Conservation (phyloP, 306 rosid genomes). For the Sicyos baderoa region DNA sequence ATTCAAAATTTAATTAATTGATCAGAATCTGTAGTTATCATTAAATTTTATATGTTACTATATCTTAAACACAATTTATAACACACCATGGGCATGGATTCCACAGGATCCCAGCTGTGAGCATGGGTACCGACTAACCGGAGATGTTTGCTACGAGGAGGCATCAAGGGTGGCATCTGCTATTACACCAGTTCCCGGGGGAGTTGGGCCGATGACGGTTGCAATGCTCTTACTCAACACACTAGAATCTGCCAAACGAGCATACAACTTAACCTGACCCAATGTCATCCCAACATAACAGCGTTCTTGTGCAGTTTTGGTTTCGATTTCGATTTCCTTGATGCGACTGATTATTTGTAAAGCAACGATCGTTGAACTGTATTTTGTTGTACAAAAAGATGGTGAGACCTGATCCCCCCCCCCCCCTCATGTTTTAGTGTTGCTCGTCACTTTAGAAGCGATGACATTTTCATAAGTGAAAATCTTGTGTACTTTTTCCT, state of each 20-base stretch:
- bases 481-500: too few relatives aligned
- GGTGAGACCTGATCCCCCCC: too few relatives aligned
- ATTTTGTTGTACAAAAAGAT: not conserved
- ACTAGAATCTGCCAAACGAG: conserved; percentile 60
- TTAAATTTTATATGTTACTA: too few relatives aligned
- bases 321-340: not conserved
- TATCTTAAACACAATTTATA: too few relatives aligned
- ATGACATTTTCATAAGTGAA: too few relatives aligned
- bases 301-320: not conserved
- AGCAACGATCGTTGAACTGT: not conserved
- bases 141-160: conserved; percentile 80
- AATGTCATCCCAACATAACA: not conserved
- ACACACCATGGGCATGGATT: too few relatives aligned
- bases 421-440: too few relatives aligned
- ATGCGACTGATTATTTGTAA: not conserved
- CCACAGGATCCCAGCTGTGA: conserved; percentile 62
- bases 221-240: conserved; percentile 83
- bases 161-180: conserved; percentile 59
- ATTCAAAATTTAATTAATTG: not conserved
- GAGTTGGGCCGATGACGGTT: conserved; percentile 87
- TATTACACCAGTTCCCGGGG: conserved; percentile 87
- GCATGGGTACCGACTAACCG: conserved; percentile 57
- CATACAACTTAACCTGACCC: conserved; percentile 35
- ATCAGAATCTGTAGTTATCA: too few relatives aligned
- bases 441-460: too few relatives aligned